These are phyloP conservation scores for Pythium scleroteichum DNA, from an alignment of 352 stramenopile species.

Conservation along the genomic window DNA sequence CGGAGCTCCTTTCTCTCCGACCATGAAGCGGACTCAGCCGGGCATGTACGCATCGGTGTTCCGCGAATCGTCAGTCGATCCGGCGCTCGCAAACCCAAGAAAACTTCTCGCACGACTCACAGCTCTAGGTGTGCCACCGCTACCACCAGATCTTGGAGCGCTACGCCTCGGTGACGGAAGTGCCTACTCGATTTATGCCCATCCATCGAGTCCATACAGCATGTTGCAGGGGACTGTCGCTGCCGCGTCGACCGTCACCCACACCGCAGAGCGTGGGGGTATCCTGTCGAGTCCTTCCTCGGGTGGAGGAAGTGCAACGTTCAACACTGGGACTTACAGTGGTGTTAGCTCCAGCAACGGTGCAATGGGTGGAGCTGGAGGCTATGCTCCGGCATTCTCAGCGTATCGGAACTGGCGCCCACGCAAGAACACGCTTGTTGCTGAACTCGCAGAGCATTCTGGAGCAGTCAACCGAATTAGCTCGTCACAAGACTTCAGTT, in stretches of 20 bases:
- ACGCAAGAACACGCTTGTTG: slow-evolving; percentile 81
- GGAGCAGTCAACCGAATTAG: slow-evolving; percentile 92
- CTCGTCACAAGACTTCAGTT: slow-evolving; percentile 94
- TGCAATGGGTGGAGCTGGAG: slow-evolving; percentile 27
- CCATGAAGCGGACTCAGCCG: slow-evolving; percentile 56
- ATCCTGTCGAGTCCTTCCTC: slow-evolving; percentile 18
- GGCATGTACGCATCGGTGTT: slow-evolving; percentile 21
- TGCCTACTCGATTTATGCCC: slow-evolving; percentile 80
- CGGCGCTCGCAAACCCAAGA: slow-evolving; percentile 74
- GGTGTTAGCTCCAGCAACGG: slow-evolving; percentile 21
- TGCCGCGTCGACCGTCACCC: background rate
- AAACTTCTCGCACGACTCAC: slow-evolving; percentile 91
- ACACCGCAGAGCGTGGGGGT: slow-evolving; percentile 21
- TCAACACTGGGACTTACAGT: slow-evolving; percentile 10
- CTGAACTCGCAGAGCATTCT: slow-evolving; percentile 91
- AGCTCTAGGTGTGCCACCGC: slow-evolving; percentile 89
- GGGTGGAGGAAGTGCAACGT: background rate
- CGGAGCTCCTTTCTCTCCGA: slow-evolving; percentile 56
- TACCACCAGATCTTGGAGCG: slow-evolving; percentile 90
- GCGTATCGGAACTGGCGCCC: slow-evolving; percentile 80
- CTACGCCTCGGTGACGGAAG: slow-evolving; percentile 68
- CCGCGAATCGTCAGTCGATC: slow-evolving; percentile 75
- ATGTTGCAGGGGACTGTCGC: slow-evolving; percentile 26
- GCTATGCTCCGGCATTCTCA: slow-evolving; percentile 44
- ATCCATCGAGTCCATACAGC: slow-evolving; percentile 66